Percentiles rank a stretch among this genome's conserved stretches.
Conservation (phyloP, 2,329 filamentous ascomycete species). For the Botrytis hyacinthi region DNA sequence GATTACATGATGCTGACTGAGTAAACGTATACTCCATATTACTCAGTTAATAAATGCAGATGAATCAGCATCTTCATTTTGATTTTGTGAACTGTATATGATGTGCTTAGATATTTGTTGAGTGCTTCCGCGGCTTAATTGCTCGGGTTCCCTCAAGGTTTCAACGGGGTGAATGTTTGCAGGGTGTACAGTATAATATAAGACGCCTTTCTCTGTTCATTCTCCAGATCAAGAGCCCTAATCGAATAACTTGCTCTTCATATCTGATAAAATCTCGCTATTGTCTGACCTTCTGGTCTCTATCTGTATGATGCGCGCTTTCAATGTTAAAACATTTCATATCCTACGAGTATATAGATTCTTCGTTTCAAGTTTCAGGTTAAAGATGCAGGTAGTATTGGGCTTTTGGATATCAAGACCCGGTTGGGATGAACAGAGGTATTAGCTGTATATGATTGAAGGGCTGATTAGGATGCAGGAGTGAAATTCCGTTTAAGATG, state of each 20-base stretch:
- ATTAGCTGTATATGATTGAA: background rate
- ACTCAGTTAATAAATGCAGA: constrained; percentile 6
- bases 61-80: background rate
- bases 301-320: background rate
- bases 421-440: background rate
- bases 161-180: background rate
- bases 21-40: background rate
- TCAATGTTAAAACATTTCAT: too few relatives aligned
- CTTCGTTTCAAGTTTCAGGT: background rate
- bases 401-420: background rate
- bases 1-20: background rate
- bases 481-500: background rate
- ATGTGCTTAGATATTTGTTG: background rate
- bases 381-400: background rate
- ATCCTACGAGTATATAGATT: too few relatives aligned
- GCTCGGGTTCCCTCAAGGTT: background rate
- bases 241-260: background rate
- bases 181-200: background rate
- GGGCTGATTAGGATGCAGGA: background rate
- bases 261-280: background rate
- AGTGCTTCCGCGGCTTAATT: background rate
- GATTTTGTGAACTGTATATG: background rate
- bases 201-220: background rate
- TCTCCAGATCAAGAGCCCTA: background rate
- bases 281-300: background rate